phyloP scores from a whole-genome alignment of 2,329 filamentous ascomycete genomes.

The Chaetomiaceae sp. region DNA sequence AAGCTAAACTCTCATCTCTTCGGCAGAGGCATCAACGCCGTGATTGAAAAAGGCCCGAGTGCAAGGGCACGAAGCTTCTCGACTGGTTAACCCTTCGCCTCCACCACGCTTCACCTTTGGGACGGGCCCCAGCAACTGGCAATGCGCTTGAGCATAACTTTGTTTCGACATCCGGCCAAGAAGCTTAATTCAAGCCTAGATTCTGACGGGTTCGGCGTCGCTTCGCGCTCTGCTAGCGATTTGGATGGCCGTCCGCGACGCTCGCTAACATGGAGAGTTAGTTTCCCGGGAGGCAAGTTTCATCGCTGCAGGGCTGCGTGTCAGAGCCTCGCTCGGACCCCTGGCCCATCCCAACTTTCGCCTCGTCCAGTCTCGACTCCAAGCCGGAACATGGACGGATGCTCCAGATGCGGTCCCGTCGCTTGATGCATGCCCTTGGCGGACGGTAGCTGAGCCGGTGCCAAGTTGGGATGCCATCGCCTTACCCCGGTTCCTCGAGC shows the following conservation, averaged over 20 bases:
- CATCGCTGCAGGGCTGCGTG: slow-evolving; percentile 18
- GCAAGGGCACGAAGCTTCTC: neutral
- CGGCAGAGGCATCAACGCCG: no score
- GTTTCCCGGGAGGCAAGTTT: slow-evolving; percentile 11
- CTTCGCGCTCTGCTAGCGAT: slow-evolving; percentile 3
- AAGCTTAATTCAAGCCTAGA: neutral
- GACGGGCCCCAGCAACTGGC: neutral
- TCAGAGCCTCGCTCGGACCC: slow-evolving; percentile 21
- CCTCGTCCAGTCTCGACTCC: slow-evolving; percentile 9
- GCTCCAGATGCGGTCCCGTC: slow-evolving; percentile 9
- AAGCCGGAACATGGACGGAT: slow-evolving; percentile 18
- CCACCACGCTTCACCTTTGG: neutral
- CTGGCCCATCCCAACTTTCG: slow-evolving; percentile 6
- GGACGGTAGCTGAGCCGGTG: neutral
- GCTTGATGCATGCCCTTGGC: slow-evolving; percentile 17
- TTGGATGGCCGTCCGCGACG: neutral
- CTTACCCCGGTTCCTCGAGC: slow-evolving; percentile 3
- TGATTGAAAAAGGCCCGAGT: no score
- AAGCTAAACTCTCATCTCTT: neutral
- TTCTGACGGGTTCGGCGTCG: neutral
- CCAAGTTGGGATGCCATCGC: neutral
- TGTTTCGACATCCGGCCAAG: slow-evolving; percentile 2
- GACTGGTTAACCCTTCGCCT: neutral
- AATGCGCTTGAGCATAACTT: neutral
- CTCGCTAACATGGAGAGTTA: slow-evolving; percentile 8